Base-by-base conservation (phyloP, 306 rosid species). In the Medicago lupulina region DNA sequence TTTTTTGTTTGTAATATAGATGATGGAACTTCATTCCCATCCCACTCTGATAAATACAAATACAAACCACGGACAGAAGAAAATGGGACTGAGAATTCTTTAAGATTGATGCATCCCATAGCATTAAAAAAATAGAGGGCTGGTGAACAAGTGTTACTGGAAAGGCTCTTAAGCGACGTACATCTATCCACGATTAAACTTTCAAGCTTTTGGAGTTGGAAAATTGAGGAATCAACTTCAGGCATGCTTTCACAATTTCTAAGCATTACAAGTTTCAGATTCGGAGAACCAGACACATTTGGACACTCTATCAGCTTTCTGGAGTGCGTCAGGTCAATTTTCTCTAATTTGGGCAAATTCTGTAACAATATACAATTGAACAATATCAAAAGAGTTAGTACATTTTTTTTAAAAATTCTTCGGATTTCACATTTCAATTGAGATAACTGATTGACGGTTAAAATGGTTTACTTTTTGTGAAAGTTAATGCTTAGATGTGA, bases 291-390 rank as follows among this genome's bases (percentile, higher is more conserved):
- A 2, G 59, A 38, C 7, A 77, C 49, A 21, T 77, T 47, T n/a
- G 75, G 82, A 23, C 74, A 51, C 39, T 72, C 72, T 0, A 17
- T 39, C 12, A 82, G 7, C 2, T 10, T 2, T 14, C 4, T 3
- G 6, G 67, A 82, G 2, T 15, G 4, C 0, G 0, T 0, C 6
- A 82, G 16, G 0, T 77, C 5, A 13, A 77, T n/a, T 67, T 0
- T 14, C 68, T 73, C 81, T 8, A 82, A 65, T 58, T 15, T 65
- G 0, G 68, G 17, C 9, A 77, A 11, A 21, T 39, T 36, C 79
- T 82, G 34, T 18, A 76, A 31, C 13, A 40, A 76, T 8, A 19
- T 16, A 44, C 4, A 8, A 13, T 8, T 8, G n/a, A n/a, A n/a
- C n/a, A n/a, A n/a, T 9, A 3, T 15, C 4, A 8, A 46, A 23